phyloP scores from a whole-genome alignment of 805 yeast genomes.

The Candida pini region DNA sequence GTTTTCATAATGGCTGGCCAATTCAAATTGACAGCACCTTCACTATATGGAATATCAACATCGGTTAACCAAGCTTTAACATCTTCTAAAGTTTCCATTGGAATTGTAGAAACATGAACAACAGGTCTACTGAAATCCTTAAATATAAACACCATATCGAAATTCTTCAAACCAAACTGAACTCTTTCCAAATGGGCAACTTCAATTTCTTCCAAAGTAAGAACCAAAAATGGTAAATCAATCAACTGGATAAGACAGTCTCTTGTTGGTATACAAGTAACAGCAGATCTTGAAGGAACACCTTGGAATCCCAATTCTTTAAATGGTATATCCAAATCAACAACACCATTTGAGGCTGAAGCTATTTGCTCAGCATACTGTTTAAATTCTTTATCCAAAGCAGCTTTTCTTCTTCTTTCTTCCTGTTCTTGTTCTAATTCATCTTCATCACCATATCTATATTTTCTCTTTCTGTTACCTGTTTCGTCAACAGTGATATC shows the following conservation, averaged over 20 bases:
- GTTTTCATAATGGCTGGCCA: constrained; percentile 97
- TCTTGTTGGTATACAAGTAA: constrained; percentile 92
- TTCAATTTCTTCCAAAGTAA: constrained; percentile 88
- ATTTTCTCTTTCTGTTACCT: constrained; percentile 83
- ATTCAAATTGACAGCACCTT: constrained; percentile 91
- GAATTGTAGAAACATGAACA: constrained; percentile 89
- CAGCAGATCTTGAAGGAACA: constrained; percentile 93
- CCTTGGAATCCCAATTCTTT: constrained; percentile 96
- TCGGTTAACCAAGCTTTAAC: constrained; percentile 97
- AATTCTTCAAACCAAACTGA: constrained; percentile 93
- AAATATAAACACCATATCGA: constrained; percentile 93
- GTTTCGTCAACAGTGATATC: constrained; percentile 97
- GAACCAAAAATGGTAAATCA: constrained; percentile 92
- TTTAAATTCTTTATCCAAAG: constrained; percentile 87
- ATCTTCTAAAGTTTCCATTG: constrained; percentile 86
- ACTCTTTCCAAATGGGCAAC: constrained; percentile 95
- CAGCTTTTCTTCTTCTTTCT: constrained; percentile 86
- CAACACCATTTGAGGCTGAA: constrained; percentile 75
- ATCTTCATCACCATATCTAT: constrained; percentile 94
- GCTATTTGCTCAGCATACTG: constrained; percentile 86
- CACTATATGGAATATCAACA: constrained; percentile 91
- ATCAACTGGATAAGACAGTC: constrained; percentile 92
- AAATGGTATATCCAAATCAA: constrained; percentile 91
- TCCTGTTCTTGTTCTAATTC: constrained; percentile 98
- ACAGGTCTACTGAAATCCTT: constrained; percentile 87